Base-by-base conservation (phyloP, 2,329 filamentous ascomycete genomes). In the Scytalidium sp. region DNA sequence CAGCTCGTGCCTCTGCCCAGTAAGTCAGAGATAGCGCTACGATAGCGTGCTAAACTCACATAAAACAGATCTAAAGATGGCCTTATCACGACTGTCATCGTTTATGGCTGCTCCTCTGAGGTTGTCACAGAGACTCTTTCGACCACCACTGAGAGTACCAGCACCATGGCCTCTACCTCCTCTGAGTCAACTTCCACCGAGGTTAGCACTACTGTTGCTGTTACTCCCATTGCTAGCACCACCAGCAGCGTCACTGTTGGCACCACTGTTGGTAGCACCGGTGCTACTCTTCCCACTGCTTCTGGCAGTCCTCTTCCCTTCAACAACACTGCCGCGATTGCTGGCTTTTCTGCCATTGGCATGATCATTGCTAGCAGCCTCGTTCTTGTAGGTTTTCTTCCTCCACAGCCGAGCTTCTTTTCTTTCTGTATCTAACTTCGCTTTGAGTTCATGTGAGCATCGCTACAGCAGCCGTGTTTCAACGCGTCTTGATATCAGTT, bases 361-460 rank as follows among this genome's bases (percentile, higher is more conserved):
- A 57, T 66, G 54, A 52, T 64, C 49, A 55, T 64, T 54, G 63
- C 61, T 51, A 64, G 60, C 53, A 63, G 59, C 59, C 55, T 67
- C 49, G 63, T 62, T 59, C 62, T 66, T 41, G 62, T 66, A 59
- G 32, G 59, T 56, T 46, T 40, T 25, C 9, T n/a, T 29, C 7
- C 39, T n/a, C 10, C 9, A 15, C 11, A 49, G n/a, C 22, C 4
- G 21, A 19, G 11, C 11, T 47, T 15, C 13, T 36, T n/a, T 36
- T 19, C 3, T 19, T 15, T 7, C 10, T 29, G 19, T 17, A 17
- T 19, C 60, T 64, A 50, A 64, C 51, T 43, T 19, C 3, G 1
- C n/a, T 19, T 9, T 9, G 9, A 65, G 63, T 51, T 65, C 56
- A 47, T 64, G 45, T 65, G 62, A 64, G 50, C 51, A 49, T 50